Evolutionary conservation across 306 rosid species (phyloP), one percentile per base, ranked within the genome.

Genomic region (Pterocarpus macrocarpus): DNA sequence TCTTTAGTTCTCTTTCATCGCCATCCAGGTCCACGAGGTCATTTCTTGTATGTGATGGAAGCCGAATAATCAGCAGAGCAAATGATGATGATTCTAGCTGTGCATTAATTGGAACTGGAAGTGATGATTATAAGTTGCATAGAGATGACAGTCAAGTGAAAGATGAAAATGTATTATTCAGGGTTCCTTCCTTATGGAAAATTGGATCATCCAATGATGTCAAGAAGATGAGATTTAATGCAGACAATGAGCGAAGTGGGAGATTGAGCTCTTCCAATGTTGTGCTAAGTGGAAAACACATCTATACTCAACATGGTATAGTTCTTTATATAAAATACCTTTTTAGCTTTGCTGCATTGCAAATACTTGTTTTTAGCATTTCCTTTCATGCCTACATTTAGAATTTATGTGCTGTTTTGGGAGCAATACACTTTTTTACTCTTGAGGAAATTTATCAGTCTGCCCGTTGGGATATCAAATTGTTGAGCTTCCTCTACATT

Each of bases 11-110:
- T n/a, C 75, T 64, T 82, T 81, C 86, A 35, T 83, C 83, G 8
- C 85, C 85, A 9, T 74, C 91, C 5, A 41, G 78, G 74, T 62
- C 88, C 22, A 52, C 89, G 71, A 87, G 87, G 80, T 69, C 81
- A 38, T 83, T 88, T 56, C 49, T 86, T 59, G 90, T 87, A 77
- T 80, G 77, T 16, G 88, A 87, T 78, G 91, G 91, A 75, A 90
- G 73, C 80, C 88, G 14, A 36, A 84, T 83, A 57, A 84, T 86
- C 59, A 79, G 87, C 81, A 59, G 78, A 79, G 63, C 59, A 68
- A 53, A 32, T 67, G 80, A 63, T 75, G 73, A 80, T 75, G 78
- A 76, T 69, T 75, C 71, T 56, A 73, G 67, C 44, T n/a, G 77
- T 62, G 69, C 80, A 59, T 84, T 59, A 49, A 76, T 55, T 65